Evolutionary conservation across 495 filamentous ascomycete species (phyloP).

Genomic region (Parachaetomium inaequale): DNA sequence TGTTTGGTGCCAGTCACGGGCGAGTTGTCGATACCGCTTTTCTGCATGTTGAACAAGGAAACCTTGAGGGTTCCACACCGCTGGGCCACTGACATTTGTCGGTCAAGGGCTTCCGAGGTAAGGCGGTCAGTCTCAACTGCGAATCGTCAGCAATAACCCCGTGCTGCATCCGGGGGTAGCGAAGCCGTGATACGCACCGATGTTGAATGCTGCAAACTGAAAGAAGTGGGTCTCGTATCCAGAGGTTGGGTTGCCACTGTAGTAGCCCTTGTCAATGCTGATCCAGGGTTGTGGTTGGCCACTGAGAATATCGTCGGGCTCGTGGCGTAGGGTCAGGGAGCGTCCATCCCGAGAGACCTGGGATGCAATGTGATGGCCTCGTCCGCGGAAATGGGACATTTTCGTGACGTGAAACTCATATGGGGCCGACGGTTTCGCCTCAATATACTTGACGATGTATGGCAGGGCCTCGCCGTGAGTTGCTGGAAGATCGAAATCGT

Average conservation of each 20-base stretch:
- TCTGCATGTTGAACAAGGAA: not conserved
- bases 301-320: no score
- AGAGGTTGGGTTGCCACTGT: not conserved
- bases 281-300: no score
- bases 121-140: no score
- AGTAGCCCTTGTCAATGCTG: no score
- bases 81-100: no score
- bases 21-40: not conserved
- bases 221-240: not conserved
- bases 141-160: no score
- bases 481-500: not conserved
- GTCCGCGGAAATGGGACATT: not conserved
- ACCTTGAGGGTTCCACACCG: no score
- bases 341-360: not conserved
- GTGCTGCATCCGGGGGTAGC: no score
- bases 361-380: not conserved
- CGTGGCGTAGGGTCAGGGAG: no score
- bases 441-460: constrained; percentile 21
- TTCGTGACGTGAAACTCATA: not conserved
- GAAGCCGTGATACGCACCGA: no score
- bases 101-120: no score
- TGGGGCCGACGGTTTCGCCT: constrained; percentile 11
- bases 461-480: not conserved
- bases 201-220: not conserved
- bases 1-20: not conserved